Percentiles rank a stretch among this genome's conserved stretches.
These are phyloP conservation scores for Colletotrichum echinochloae DNA, from an alignment of 2,329 filamentous ascomycete genomes.

Conservation along the genomic window DNA sequence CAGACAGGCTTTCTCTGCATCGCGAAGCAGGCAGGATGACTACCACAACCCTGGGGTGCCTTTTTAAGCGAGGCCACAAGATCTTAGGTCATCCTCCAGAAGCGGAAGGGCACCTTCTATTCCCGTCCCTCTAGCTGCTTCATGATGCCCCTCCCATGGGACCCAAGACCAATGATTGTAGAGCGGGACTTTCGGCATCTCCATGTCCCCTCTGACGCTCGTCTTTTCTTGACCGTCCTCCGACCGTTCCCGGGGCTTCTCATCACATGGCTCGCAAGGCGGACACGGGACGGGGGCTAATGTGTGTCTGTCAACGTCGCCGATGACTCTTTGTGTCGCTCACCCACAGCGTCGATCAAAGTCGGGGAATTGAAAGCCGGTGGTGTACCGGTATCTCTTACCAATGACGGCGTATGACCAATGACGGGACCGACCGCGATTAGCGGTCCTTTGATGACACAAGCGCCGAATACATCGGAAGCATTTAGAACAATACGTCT, in stretches of 20 bases:
- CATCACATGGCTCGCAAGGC: constrained; percentile 18
- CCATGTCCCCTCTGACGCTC: not conserved
- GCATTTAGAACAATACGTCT: not conserved
- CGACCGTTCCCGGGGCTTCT: not conserved
- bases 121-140: constrained; percentile 14
- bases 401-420: no score
- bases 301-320: constrained; percentile 9
- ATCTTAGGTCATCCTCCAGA: constrained; percentile 32
- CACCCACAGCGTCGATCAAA: constrained; percentile 33
- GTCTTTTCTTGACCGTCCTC: not conserved
- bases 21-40: constrained; percentile 22
- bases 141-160: constrained; percentile 17
- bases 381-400: no score
- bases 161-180: constrained; percentile 1
- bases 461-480: constrained; percentile 13
- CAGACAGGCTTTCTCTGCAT: constrained; percentile 11
- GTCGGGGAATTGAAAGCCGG: constrained; percentile 13
- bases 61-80: constrained; percentile 1
- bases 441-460: not conserved
- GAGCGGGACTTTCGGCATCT: constrained; percentile 31
- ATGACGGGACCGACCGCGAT: not conserved
- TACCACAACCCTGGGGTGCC: constrained; percentile 23
- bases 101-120: constrained; percentile 4
- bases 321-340: constrained; percentile 35
- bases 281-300: not conserved